phyloP scores from a whole-genome alignment of 2,329 filamentous ascomycete species.

The Claviceps capensis region DNA sequence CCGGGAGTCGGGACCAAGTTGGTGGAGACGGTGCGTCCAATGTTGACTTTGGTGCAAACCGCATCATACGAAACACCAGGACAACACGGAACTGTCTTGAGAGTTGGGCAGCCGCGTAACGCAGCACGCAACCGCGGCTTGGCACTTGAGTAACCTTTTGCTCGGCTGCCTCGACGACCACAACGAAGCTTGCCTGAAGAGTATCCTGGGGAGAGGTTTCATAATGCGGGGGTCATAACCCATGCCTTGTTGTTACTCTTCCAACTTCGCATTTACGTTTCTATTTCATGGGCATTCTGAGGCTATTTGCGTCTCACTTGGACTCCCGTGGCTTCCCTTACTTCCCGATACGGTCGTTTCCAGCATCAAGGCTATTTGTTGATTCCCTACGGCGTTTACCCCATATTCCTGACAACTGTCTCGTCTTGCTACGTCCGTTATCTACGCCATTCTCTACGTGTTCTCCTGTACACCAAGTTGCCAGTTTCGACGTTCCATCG shows the following conservation, averaged over 20 bases:
- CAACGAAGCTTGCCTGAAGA: conserved; percentile 1
- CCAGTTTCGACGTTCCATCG: background rate
- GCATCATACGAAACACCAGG: background rate
- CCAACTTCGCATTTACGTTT: background rate
- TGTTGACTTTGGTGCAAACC: too few species aligned
- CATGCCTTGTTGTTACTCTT: background rate
- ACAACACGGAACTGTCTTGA: background rate
- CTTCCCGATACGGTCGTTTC: background rate
- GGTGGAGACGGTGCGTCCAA: too few species aligned
- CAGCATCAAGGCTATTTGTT: background rate
- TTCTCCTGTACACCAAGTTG: background rate
- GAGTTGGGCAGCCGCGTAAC: background rate
- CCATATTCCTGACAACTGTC: background rate
- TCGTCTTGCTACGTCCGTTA: background rate
- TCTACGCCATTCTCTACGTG: background rate
- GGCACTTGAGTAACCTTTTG: background rate
- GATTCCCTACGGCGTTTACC: background rate
- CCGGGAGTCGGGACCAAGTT: too few species aligned
- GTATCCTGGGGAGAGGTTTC: background rate
- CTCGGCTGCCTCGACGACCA: background rate
- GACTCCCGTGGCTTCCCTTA: background rate
- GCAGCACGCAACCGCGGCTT: background rate
- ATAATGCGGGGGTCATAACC: background rate
- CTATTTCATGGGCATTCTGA: conserved; percentile 2
- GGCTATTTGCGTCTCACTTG: background rate